phyloP scores from a whole-genome alignment of 495 filamentous ascomycete genomes.

The Talaromyces adpressus region DNA sequence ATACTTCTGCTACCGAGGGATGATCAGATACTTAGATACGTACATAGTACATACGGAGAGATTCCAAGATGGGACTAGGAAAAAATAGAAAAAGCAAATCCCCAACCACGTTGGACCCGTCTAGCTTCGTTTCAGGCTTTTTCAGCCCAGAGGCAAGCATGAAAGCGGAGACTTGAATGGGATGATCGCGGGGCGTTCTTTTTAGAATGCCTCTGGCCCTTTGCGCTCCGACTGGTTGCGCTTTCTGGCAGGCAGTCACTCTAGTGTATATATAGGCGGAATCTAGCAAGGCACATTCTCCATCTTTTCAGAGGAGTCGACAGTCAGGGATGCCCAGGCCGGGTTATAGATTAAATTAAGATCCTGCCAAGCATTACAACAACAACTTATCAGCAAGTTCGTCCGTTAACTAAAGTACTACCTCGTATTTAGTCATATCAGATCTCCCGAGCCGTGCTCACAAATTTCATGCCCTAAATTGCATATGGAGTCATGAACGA shows the following conservation, averaged over 20 bases:
- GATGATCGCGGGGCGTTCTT: background rate
- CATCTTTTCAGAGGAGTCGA: background rate
- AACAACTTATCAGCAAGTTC: background rate
- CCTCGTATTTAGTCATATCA: background rate
- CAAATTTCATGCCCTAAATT: background rate
- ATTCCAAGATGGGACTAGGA: background rate
- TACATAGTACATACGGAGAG: background rate
- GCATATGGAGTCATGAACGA: background rate
- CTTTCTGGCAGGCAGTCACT: background rate
- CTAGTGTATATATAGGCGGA: background rate
- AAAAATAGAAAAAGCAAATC: background rate
- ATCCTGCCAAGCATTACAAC: background rate
- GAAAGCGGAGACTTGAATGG: background rate
- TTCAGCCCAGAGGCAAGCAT: background rate
- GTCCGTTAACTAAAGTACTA: background rate
- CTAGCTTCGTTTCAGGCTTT: background rate
- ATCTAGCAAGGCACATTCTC: background rate
- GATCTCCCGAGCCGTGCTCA: background rate
- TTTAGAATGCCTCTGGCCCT: background rate
- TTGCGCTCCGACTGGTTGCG: background rate
- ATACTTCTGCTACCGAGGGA: background rate
- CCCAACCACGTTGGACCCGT: background rate
- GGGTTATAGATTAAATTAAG: background rate
- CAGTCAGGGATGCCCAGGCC: background rate
- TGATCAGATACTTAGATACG: background rate